phyloP scores from a whole-genome alignment of 352 stramenopile genomes.

The Phytophthora citricola region DNA sequence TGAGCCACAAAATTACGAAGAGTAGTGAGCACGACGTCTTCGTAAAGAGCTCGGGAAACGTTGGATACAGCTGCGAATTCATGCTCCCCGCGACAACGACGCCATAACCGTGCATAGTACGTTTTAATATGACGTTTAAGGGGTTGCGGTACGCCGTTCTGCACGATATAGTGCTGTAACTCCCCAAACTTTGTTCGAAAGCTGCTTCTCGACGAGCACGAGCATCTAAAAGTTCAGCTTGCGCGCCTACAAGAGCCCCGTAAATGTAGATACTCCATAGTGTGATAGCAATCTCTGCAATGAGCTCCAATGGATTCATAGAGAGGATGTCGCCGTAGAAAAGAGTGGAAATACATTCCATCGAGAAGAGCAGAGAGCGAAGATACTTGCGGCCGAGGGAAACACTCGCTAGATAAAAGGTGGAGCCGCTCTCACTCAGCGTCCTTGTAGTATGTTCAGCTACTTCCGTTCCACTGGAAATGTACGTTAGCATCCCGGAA shows the following conservation, averaged over 20 bases:
- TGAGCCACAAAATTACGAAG: constrained; percentile 55
- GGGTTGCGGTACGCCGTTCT: constrained; percentile 69
- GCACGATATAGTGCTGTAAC: constrained; percentile 71
- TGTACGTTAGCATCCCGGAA: constrained; percentile 57
- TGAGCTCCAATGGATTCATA: constrained; percentile 68
- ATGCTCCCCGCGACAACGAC: constrained; percentile 46
- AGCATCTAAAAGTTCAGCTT: constrained; percentile 58
- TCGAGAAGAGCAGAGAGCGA: constrained; percentile 66
- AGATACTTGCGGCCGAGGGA: constrained; percentile 69
- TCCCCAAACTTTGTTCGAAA: constrained; percentile 74
- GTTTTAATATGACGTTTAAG: constrained; percentile 77
- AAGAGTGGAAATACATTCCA: constrained; percentile 73
- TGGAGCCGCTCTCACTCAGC: constrained; percentile 12
- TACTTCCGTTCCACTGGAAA: constrained; percentile 10
- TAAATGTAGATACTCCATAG: constrained; percentile 79
- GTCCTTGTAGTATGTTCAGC: constrained; percentile 5
- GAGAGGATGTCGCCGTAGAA: constrained; percentile 79
- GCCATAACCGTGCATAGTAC: constrained; percentile 73
- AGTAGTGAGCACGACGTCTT: constrained; percentile 66
- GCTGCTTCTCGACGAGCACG: constrained; percentile 50
- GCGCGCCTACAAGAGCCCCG: constrained; percentile 61
- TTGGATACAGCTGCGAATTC: constrained; percentile 54
- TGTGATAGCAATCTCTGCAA: constrained; percentile 62
- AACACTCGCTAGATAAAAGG: constrained; percentile 27
- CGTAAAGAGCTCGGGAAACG: constrained; percentile 58